Percentiles rank a stretch among this genome's conserved stretches.
Conservation (phyloP, 805 yeast species). For the Hanseniaspora thailandica region DNA sequence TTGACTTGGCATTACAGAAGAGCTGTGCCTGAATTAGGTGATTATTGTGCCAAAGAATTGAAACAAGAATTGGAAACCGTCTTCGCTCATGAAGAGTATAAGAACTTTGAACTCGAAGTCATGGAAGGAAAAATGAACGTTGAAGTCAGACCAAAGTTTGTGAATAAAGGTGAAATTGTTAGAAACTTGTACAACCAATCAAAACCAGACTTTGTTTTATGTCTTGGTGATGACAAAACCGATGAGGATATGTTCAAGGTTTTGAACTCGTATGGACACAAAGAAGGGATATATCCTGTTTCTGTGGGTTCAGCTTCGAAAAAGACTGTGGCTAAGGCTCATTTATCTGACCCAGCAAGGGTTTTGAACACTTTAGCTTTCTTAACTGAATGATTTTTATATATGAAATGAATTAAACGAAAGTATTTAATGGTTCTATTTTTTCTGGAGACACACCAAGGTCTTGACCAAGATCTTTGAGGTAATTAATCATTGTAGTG, state of each 20-base stretch:
- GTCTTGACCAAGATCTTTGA: no score
- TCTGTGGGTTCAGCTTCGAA: constrained; percentile 90
- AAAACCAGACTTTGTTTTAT: constrained; percentile 72
- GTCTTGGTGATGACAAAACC: constrained; percentile 91
- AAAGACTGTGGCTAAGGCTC: constrained; percentile 73
- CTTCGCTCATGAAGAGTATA: constrained; percentile 51
- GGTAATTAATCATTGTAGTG: no score
- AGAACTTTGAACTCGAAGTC: constrained; percentile 49
- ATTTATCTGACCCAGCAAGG: constrained; percentile 69
- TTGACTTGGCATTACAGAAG: constrained; percentile 96
- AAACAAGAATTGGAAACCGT: constrained; percentile 49
- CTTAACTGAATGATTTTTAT: constrained; percentile 32
- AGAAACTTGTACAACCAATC: constrained; percentile 36
- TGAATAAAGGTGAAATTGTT: constrained; percentile 94
- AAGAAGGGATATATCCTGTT: constrained; percentile 65
- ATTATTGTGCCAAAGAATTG: constrained; percentile 68
- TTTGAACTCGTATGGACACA: constrained; percentile 42
- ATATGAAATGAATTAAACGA: no score
- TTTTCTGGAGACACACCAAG: no score
- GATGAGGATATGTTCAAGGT: constrained; percentile 96
- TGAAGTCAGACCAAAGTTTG: constrained; percentile 91
- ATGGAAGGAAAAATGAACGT: constrained; percentile 96
- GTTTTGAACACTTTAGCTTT: constrained; percentile 76
- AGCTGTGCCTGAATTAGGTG: constrained; percentile 87
- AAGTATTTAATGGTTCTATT: no score